Percentiles rank a stretch among this genome's conserved stretches.
phyloP scores from a whole-genome alignment of 1,284 basidiomycete species.

The Puccinia hordei region DNA sequence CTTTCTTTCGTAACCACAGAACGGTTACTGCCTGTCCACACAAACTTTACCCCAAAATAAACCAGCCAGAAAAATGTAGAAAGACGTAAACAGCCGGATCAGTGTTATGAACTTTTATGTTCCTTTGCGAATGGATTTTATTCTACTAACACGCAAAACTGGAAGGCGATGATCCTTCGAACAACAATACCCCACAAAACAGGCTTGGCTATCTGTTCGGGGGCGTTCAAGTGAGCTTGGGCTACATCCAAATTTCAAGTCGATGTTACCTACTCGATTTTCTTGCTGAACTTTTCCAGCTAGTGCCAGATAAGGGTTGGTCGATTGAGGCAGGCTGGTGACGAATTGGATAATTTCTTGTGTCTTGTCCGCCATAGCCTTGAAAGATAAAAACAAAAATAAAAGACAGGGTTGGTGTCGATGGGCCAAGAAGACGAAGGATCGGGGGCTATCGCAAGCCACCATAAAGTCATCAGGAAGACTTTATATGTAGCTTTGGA shows the following conservation, averaged over 20 bases:
- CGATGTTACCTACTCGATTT: neutral
- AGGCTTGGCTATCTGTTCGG: neutral
- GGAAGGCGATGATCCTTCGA: conserved; percentile 16
- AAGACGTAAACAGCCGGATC: no score
- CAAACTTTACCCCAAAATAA: neutral
- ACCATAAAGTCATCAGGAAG: neutral
- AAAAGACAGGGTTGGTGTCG: neutral
- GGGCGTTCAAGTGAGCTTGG: neutral
- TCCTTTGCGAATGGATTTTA: neutral
- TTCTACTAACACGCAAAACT: conserved; percentile 9
- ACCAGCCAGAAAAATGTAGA: neutral
- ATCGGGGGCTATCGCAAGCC: neutral
- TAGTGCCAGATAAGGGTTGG: conserved; percentile 1
- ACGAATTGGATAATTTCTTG: conserved; percentile 10
- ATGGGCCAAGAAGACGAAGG: neutral
- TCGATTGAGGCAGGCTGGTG: neutral
- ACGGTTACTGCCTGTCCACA: neutral
- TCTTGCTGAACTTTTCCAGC: neutral
- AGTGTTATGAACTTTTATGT: neutral
- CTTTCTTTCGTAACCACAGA: conserved; percentile 20
- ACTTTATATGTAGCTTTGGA: neutral
- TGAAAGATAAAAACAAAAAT: neutral
- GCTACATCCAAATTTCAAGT: neutral
- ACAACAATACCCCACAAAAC: conserved; percentile 1
- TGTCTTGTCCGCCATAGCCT: neutral